Percentiles rank a stretch among this genome's conserved stretches.
Conservation (phyloP, 1,284 basidiomycete genomes). For the Microbotryum scabiosae region DNA sequence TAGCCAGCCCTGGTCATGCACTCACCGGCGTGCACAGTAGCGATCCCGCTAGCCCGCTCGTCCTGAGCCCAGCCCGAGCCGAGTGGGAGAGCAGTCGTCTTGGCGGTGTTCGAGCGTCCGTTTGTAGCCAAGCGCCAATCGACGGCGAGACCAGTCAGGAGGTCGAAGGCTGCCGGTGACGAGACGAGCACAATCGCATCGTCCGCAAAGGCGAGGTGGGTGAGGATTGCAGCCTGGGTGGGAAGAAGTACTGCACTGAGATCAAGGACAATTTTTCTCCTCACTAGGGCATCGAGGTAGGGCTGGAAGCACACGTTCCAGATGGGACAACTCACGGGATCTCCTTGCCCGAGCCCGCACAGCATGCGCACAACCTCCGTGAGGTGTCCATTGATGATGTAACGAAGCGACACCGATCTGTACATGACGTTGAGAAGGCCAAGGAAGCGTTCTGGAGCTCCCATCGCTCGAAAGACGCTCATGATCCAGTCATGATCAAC, state of each 20-base stretch:
- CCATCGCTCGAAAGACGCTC: background rate
- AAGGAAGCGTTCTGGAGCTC: background rate
- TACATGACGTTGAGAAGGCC: background rate
- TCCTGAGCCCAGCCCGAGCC: background rate
- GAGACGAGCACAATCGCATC: background rate
- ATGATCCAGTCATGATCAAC: constrained; percentile 6
- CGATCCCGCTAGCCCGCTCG: background rate
- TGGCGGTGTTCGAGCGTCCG: constrained; percentile 1
- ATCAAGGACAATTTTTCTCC: background rate
- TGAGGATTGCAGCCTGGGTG: background rate
- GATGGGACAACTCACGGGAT: background rate
- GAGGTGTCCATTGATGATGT: constrained; percentile 4
- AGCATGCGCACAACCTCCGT: background rate
- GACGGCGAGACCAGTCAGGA: background rate
- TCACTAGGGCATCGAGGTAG: constrained; percentile 1
- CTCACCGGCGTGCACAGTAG: background rate
- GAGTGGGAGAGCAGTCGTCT: background rate
- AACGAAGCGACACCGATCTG: background rate
- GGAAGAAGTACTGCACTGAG: too few species aligned
- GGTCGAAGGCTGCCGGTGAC: background rate
- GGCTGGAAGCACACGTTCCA: constrained; percentile 3
- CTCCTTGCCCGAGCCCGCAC: background rate
- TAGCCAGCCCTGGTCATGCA: too few species aligned
- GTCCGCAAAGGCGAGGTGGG: constrained; percentile 3
- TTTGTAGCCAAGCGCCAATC: constrained; percentile 3